Evolutionary conservation across 495 filamentous ascomycete species (phyloP), one percentile per base, ranked within the genome.

Genomic region (Penicillium flavigenum): DNA sequence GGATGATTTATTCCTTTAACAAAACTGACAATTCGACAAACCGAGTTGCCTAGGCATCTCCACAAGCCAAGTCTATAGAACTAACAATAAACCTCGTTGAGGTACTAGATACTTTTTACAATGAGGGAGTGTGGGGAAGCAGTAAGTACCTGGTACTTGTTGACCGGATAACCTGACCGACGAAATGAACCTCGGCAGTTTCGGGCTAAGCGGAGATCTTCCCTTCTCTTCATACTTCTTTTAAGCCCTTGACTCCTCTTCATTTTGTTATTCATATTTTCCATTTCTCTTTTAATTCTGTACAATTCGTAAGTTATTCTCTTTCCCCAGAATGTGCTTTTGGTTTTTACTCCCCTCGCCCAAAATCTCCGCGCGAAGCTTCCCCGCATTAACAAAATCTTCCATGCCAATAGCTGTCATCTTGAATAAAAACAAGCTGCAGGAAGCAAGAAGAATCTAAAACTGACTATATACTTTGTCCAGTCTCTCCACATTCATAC

Each of bases 141-240:
- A 9, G 0, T 16, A 58, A 41, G 64, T 67, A 67, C 8, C 7
- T 1, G 42, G 1, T 67, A 67, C 64, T n/a, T 47, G 2, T 7
- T 16, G n/a, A 1, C 57, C 52, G 63, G 53, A 43, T 60, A 56
- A 20, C 42, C 45, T 38, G 53, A 29, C 26, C 29, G 8, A 32
- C 38, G 36, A 42, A 61, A 63, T 51, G 63, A 56, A 61, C 66
- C 66, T 68, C 66, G 66, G 66, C 61, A 68, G 11, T 59, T 51
- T 64, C 66, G 66, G 65, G 52, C 44, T 51, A 59, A 57, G 61
- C 64, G 64, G 63, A 58, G 66, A 60, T 47, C 36, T 20, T 38
- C 27, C 8, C 27, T 41, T 27, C 12, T 39, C 36, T 19, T 19
- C 26, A 57, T 57, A 57, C 54, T 50, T 57, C 34, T 4, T 36